Evolutionary conservation across 441 rosid genomes (phyloP).

Genomic region (Corymbia citriodora): DNA sequence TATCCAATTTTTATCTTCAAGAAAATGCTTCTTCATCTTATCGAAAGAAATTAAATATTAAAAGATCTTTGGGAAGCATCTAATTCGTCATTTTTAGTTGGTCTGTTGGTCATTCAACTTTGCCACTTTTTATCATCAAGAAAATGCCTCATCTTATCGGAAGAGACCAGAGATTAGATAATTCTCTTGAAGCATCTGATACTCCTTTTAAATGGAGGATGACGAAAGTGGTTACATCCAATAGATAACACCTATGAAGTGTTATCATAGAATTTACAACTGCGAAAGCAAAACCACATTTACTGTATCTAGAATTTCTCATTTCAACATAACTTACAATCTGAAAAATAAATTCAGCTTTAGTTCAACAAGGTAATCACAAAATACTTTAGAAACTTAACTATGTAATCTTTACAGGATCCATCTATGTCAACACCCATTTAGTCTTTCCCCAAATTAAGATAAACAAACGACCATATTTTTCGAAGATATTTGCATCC

Average conservation of each 20-base stretch:
- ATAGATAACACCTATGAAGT: background rate
- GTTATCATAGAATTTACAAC: background rate
- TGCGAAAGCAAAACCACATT: background rate
- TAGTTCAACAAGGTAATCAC: background rate
- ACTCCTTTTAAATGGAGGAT: background rate
- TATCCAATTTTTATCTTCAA: background rate
- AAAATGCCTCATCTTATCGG: background rate
- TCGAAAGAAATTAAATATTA: background rate
- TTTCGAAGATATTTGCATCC: background rate
- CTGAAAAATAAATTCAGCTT: background rate
- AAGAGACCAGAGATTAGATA: background rate
- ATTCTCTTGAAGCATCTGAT: background rate
- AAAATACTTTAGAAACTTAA: background rate
- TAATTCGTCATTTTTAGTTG: background rate
- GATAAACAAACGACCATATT: background rate
- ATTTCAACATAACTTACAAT: background rate
- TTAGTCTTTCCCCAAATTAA: background rate
- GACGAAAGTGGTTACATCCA: background rate
- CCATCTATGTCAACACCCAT: background rate
- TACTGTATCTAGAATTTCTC: background rate
- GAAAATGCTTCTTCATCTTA: background rate
- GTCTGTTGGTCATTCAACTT: background rate
- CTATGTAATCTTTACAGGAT: background rate
- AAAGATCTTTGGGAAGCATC: background rate
- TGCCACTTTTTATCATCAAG: background rate